A percentile compares a stretch with the other conserved stretches of the same genome.
These are phyloP conservation scores for Zea luxurians DNA, from an alignment of 176 grass and related monocot species.

Conservation along the genomic window DNA sequence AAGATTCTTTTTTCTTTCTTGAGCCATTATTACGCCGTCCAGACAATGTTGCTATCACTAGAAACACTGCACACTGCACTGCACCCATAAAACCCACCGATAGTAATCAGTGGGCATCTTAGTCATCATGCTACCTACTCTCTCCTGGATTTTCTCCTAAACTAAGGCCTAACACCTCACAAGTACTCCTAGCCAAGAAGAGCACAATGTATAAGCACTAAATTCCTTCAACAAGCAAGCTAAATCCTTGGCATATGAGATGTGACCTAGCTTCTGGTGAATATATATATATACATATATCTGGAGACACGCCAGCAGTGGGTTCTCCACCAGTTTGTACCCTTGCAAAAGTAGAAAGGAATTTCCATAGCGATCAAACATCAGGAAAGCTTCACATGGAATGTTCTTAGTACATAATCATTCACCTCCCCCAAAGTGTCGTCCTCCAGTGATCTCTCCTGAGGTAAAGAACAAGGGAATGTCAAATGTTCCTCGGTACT, in stretches of 20 bases:
- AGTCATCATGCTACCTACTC: conserved; percentile 50
- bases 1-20: conserved; percentile 34
- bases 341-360: conserved; percentile 3
- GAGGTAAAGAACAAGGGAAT: background rate
- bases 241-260: conserved; percentile 1
- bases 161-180: conserved; percentile 19
- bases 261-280: background rate
- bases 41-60: conserved; percentile 41
- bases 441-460: background rate
- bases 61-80: conserved; percentile 34
- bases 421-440: background rate
- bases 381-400: conserved; percentile 28
- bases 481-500: background rate
- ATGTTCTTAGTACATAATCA: conserved; percentile 24
- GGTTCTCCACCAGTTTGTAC: conserved; percentile 43
- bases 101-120: conserved; percentile 53
- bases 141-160: conserved; percentile 34
- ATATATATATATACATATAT: conserved; percentile 20
- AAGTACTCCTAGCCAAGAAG: conserved; percentile 31
- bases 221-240: background rate
- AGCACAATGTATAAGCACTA: conserved; percentile 15
- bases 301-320: conserved; percentile 26
- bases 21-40: conserved; percentile 35
- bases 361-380: conserved; percentile 23
- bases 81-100: conserved; percentile 44